Evolutionary conservation across 176 grass and related monocot species (phyloP).

Genomic region (Zea luxurians): DNA sequence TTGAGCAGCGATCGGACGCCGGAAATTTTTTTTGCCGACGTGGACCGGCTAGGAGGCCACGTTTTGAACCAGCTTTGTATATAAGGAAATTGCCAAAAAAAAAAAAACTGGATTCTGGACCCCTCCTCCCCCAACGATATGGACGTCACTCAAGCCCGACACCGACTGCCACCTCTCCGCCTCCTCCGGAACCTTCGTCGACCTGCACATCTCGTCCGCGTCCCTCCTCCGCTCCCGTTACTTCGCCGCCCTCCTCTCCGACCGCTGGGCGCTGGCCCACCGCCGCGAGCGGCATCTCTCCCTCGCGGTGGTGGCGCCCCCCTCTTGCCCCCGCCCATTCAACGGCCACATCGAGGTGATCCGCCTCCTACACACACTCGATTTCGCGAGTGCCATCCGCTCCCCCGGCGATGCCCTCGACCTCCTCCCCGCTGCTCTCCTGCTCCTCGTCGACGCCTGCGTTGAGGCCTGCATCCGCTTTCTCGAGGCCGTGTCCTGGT

Average conservation of each 20-base stretch:
- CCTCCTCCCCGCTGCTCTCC: constrained; percentile 51
- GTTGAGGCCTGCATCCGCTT: constrained; percentile 62
- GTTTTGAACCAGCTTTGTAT: too few species aligned
- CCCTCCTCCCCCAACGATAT: constrained; percentile 11
- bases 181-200: background rate
- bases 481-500: constrained; percentile 69
- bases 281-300: background rate
- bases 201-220: constrained; percentile 40
- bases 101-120: too few species aligned
- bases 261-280: constrained; percentile 52
- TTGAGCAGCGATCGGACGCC: too few species aligned
- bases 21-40: too few species aligned
- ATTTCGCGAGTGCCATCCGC: constrained; percentile 48
- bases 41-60: too few species aligned
- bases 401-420: constrained; percentile 57
- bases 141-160: background rate
- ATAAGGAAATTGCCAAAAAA: too few species aligned
- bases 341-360: constrained; percentile 54
- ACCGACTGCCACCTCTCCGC: background rate
- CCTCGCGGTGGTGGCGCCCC: background rate
- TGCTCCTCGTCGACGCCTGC: constrained; percentile 61
- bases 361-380: constrained; percentile 60
- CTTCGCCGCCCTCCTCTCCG: constrained; percentile 59
- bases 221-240: constrained; percentile 57
- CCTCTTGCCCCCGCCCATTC: constrained; percentile 40